phyloP scores from a whole-genome alignment of 768 basidiomycete genomes.

The Russula dissimulans region DNA sequence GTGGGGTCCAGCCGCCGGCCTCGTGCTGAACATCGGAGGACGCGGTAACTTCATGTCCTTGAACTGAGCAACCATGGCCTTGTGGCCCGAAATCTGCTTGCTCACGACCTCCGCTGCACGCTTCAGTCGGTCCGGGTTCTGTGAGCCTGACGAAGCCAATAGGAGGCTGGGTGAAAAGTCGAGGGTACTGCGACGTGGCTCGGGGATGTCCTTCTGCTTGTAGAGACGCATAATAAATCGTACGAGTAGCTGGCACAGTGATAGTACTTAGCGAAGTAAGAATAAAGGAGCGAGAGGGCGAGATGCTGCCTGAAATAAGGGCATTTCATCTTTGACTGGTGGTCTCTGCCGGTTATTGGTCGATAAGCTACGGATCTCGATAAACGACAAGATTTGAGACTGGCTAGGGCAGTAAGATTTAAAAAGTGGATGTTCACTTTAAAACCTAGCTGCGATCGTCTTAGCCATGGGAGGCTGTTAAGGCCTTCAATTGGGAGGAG shows the following conservation, averaged over 20 bases:
- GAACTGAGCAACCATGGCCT: slow-evolving; percentile 12
- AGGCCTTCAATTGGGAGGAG: too few relatives aligned
- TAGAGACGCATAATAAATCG: slow-evolving; percentile 15
- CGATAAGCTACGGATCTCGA: too few relatives aligned
- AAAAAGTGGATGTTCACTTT: too few relatives aligned
- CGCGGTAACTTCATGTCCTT: slow-evolving; percentile 4
- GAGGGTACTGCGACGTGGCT: not conserved
- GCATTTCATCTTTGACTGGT: too few relatives aligned
- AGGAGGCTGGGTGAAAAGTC: not conserved
- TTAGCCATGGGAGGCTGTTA: too few relatives aligned
- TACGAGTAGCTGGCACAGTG: slow-evolving; percentile 12
- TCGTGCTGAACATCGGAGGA: not conserved
- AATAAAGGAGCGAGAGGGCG: not conserved
- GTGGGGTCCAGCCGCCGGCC: not conserved
- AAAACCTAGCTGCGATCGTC: too few relatives aligned
- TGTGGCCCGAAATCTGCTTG: slow-evolving; percentile 7
- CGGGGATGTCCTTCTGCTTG: slow-evolving; percentile 1
- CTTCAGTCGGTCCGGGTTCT: not conserved
- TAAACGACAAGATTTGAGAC: too few relatives aligned
- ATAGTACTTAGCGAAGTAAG: slow-evolving; percentile 10
- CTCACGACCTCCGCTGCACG: slow-evolving; percentile 11
- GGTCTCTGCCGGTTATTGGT: too few relatives aligned
- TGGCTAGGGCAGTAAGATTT: too few relatives aligned
- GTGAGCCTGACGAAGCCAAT: not conserved
- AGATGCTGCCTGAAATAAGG: not conserved